These are phyloP conservation scores for Teunomyces cretensis DNA, from an alignment of 805 yeast genomes.

Conservation along the genomic window DNA sequence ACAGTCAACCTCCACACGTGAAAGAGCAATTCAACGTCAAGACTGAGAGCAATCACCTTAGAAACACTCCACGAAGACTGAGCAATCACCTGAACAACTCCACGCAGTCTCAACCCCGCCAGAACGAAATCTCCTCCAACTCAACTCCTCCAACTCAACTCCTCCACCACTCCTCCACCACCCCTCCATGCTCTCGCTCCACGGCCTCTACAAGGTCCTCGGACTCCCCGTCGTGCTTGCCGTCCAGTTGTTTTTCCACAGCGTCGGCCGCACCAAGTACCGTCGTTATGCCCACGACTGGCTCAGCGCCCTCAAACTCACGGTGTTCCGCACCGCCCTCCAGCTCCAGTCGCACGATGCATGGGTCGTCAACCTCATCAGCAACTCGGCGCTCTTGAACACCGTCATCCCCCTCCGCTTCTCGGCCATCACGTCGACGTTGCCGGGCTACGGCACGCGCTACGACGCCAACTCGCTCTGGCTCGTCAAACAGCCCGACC, in stretches of 20 bases:
- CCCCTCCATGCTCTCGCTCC: neutral
- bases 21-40: no score
- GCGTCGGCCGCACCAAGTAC: conserved; percentile 14
- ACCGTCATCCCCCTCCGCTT: conserved; percentile 7
- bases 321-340: conserved; percentile 8
- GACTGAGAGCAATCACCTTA: no score
- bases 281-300: conserved; percentile 14
- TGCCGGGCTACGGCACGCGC: conserved; percentile 34
- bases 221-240: conserved; percentile 15
- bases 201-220: conserved; percentile 12
- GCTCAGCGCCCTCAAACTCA: conserved; percentile 12
- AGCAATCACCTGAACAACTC: no score
- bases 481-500: conserved; percentile 29
- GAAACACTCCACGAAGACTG: no score
- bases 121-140: no score
- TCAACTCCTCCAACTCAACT: no score
- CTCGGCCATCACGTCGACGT: neutral
- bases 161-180: no score
- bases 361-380: neutral
- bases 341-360: neutral
- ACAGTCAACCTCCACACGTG: no score
- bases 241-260: conserved; percentile 11
- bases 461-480: conserved; percentile 32
- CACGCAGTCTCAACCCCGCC: no score
- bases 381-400: neutral